A percentile compares a stretch with the other conserved stretches of the same genome.
Evolutionary conservation across 2,329 filamentous ascomycete genomes (phyloP).

Genomic region (Hypoxylon sp.): DNA sequence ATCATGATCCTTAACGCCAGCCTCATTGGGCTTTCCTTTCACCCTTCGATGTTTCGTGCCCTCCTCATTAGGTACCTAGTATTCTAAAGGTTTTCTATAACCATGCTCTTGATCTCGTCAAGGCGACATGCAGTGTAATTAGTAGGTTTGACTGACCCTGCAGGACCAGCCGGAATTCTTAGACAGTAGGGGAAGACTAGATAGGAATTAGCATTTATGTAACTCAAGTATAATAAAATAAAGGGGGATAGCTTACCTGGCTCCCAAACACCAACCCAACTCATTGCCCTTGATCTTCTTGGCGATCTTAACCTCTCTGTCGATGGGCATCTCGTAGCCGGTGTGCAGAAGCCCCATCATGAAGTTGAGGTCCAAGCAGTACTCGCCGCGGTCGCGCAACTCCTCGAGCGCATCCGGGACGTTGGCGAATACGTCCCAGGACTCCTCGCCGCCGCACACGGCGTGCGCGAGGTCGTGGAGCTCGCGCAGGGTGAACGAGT

Average conservation of each 20-base stretch:
- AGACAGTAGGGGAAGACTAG: slow-evolving; percentile 84
- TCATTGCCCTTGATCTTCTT: slow-evolving; percentile 99
- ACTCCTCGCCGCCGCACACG: slow-evolving; percentile 83
- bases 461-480: slow-evolving; percentile 86
- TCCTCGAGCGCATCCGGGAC: slow-evolving; percentile 85
- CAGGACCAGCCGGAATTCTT: slow-evolving; percentile 91
- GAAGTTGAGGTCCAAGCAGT: slow-evolving; percentile 95
- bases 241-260: slow-evolving; percentile 75
- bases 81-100: slow-evolving; percentile 36
- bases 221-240: neutral
- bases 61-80: slow-evolving; percentile 34
- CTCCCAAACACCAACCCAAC: slow-evolving; percentile 96
- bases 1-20: slow-evolving; percentile 39
- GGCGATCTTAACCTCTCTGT: slow-evolving; percentile 95
- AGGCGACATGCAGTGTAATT: slow-evolving; percentile 49
- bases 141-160: slow-evolving; percentile 82
- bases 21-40: slow-evolving; percentile 36
- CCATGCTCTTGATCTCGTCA: slow-evolving; percentile 18
- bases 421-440: slow-evolving; percentile 85
- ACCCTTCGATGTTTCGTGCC: slow-evolving; percentile 30
- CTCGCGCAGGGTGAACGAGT: slow-evolving; percentile 92
- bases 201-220: slow-evolving; percentile 56
- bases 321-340: slow-evolving; percentile 97
- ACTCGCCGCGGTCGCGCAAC: slow-evolving; percentile 85
- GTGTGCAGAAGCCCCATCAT: slow-evolving; percentile 94